phyloP scores from a whole-genome alignment of 2,329 filamentous ascomycete genomes.

The Talaromyces sp. region DNA sequence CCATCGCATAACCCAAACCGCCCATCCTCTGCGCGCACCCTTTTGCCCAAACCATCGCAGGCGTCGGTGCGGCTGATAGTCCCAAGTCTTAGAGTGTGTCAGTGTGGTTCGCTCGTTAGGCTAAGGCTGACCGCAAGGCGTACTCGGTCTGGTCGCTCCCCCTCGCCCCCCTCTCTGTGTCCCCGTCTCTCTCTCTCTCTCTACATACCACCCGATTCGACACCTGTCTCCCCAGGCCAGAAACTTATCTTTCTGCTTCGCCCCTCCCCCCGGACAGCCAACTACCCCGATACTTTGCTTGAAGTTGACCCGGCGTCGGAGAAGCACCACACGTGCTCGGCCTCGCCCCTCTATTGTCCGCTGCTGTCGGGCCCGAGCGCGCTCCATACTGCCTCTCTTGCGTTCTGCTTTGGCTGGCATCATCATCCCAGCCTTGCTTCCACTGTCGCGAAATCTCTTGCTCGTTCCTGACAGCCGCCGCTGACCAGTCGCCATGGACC shows the following conservation, averaged over 20 bases:
- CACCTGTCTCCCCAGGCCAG: background rate
- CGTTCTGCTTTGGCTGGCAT: background rate
- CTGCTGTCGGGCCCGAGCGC: background rate
- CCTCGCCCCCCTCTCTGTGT: background rate
- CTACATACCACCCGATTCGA: background rate
- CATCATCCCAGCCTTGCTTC: background rate
- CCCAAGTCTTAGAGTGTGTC: background rate
- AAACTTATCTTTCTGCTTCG: background rate
- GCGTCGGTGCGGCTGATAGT: background rate
- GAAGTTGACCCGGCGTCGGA: background rate
- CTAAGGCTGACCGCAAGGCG: conserved; percentile 14
- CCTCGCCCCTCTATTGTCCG: background rate
- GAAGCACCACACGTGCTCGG: background rate
- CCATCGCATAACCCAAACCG: background rate
- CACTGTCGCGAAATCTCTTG: background rate
- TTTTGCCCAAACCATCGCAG: background rate
- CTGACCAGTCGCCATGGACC: conserved; percentile 5
- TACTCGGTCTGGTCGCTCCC: conserved; percentile 1
- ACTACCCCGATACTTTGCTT: background rate
- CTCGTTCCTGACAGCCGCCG: background rate
- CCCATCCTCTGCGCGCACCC: background rate
- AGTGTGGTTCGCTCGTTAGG: background rate
- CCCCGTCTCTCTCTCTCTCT: background rate
- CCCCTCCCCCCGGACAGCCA: background rate
- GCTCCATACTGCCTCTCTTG: background rate